Conservation (phyloP, 345 rosid genomes). For the Eutrema japonicum region DNA sequence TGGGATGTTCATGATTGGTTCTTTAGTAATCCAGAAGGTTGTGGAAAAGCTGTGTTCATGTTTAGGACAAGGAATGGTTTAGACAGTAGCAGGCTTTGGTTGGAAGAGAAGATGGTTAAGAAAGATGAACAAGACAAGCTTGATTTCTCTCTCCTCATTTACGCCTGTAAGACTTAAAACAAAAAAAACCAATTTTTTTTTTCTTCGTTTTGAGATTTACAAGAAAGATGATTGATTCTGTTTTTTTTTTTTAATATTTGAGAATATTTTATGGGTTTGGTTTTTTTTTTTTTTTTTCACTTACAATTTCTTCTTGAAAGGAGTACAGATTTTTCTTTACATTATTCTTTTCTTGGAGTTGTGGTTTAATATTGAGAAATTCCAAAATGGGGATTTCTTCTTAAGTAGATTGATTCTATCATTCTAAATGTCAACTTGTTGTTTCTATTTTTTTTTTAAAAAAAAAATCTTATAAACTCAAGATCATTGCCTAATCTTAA, state of each 20-base stretch:
- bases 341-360: constrained; percentile 46
- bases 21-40: constrained; percentile 50
- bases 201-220: constrained; percentile 21
- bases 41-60: constrained; percentile 83
- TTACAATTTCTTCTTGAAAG: constrained; percentile 46
- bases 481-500: constrained; percentile 13
- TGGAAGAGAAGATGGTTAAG: constrained; percentile 66
- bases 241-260: constrained; percentile 27
- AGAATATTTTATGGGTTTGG: constrained; percentile 20
- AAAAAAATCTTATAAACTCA: not conserved
- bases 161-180: constrained; percentile 63
- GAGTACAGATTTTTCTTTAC: constrained; percentile 43
- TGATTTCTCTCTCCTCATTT: constrained; percentile 81
- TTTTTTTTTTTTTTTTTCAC: not conserved
- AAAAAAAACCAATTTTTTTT: not conserved
- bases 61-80: constrained; percentile 80
- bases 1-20: constrained; percentile 99
- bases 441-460: not conserved
- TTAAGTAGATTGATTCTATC: constrained; percentile 24
- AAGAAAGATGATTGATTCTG: constrained; percentile 31
- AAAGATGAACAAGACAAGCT: constrained; percentile 59
- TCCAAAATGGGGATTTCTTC: constrained; percentile 30
- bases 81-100: constrained; percentile 72
- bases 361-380: constrained; percentile 32
- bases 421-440: constrained; percentile 11